These are phyloP conservation scores for Nephelium lappaceum DNA, from an alignment of 345 rosid genomes.

Conservation along the genomic window DNA sequence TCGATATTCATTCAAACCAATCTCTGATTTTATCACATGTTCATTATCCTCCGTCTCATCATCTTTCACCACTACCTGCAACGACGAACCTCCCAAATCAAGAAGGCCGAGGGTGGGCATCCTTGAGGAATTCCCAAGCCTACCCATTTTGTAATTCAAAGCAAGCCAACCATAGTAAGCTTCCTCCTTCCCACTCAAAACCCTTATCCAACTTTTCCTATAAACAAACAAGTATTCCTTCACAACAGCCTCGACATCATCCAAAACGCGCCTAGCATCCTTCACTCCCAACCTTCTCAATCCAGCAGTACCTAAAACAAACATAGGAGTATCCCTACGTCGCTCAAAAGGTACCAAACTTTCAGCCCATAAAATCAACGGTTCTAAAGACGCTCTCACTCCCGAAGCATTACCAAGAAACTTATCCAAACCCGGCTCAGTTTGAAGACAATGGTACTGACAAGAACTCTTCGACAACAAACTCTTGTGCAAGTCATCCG, in stretches of 20 bases:
- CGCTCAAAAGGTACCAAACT: conserved; percentile 47
- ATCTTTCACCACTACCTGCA: conserved; percentile 58
- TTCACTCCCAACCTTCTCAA: conserved; percentile 42
- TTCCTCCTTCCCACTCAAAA: conserved; percentile 65
- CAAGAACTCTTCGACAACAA: conserved; percentile 32
- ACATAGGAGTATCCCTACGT: conserved; percentile 51
- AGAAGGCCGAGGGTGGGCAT: conserved; percentile 53
- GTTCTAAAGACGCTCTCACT: conserved; percentile 49
- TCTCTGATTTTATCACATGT: conserved; percentile 38
- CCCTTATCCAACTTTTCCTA: conserved; percentile 48
- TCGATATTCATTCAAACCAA: conserved; percentile 34
- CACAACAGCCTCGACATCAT: conserved; percentile 43
- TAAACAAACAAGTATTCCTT: conserved; percentile 42
- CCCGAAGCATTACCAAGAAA: conserved; percentile 50
- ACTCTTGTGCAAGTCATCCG: conserved; percentile 36
- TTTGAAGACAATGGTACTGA: conserved; percentile 65
- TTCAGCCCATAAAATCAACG: conserved; percentile 47
- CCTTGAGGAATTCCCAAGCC: conserved; percentile 38
- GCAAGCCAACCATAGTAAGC: conserved; percentile 75
- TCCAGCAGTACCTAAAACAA: conserved; percentile 68
- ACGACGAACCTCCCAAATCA: conserved; percentile 69
- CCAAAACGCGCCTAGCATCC: conserved; percentile 46
- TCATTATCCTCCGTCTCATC: conserved; percentile 26
- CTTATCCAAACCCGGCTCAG: conserved; percentile 63
- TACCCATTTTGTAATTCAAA: conserved; percentile 55